Evolutionary conservation across 2,329 filamentous ascomycete genomes (phyloP).

Genomic region (Septoria petroselini): DNA sequence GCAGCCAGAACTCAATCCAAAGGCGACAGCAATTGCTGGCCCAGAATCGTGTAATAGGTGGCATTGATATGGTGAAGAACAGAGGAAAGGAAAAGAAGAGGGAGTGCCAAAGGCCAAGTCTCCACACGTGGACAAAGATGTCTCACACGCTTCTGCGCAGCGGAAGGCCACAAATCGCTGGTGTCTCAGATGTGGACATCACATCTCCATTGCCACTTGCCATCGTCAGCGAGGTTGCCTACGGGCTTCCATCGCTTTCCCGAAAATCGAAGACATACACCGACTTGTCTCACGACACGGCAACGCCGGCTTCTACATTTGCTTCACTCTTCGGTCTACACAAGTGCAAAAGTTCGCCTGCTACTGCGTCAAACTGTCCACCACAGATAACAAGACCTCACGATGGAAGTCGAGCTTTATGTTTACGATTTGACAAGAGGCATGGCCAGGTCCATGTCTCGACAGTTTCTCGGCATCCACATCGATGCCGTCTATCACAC

Average conservation of each 20-base stretch:
- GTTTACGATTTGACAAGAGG: conserved; percentile 52
- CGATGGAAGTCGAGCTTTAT: conserved; percentile 52
- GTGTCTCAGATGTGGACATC: no score
- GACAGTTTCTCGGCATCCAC: conserved; percentile 60
- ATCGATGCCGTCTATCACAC: conserved; percentile 97
- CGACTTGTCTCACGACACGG: neutral
- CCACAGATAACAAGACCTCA: neutral
- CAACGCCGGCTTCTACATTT: neutral
- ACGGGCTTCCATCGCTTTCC: neutral
- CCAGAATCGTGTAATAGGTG: no score
- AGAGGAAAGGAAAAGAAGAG: no score
- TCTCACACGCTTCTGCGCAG: no score
- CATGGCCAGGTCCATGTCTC: conserved; percentile 51
- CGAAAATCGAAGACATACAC: neutral
- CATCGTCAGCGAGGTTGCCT: conserved; percentile 1
- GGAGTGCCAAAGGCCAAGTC: no score
- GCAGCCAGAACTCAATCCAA: no score
- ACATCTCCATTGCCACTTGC: neutral
- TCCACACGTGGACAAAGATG: no score
- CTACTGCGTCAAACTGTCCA: neutral
- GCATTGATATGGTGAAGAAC: no score
- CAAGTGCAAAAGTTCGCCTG: neutral
- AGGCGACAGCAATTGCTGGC: no score
- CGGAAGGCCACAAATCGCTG: no score
- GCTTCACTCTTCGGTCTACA: no score